Evolutionary conservation across 2,329 filamentous ascomycete species (phyloP), one percentile per base, ranked within the genome.

Genomic region (Fusarium papillatum): DNA sequence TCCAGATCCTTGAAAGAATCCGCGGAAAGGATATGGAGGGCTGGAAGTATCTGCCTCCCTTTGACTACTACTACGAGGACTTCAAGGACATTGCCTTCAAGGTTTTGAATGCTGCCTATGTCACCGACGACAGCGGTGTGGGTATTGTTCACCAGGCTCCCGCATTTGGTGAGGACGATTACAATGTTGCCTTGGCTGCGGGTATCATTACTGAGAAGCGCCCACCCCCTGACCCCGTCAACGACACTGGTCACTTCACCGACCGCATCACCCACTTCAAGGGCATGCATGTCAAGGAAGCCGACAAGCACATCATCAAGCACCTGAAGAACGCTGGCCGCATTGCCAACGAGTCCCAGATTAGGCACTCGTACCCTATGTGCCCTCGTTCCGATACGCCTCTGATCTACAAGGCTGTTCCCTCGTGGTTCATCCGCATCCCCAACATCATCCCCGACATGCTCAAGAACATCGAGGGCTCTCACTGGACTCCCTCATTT

Each of bases 81-180:
- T 98, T 97, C 88, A 95, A 96, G 84, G 94, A 97, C 68, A 84
- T 91, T 71, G 95, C 92, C 6, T 98, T 98, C 89, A 91, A 89
- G 78, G 94, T 98, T 7, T 82, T 98, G 75, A 95, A 94, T 77
- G 96, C 94, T 43, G 92, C 89, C 9, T 98, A 98, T 81, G 96
- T 98, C 69, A 97, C 95, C 31, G 92, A 94, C 36, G 95, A 97
- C 71, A 95, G 95, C 80, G 96, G 96, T 92, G 95, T 95, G 39
- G 96, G 96, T 81, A 94, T 98, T 74, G 96, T 98, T 55, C 96
- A 98, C 84, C 95, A 98, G 84, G 91, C 96, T 7, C 96, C 96
- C 4, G 95, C 95, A 1, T 98, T 96, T 81, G 96, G 96, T 90
- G 95, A 98, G 85, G 96, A 98, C 76, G 96, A 98, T 93, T 98